Evolutionary conservation across 2,329 filamentous ascomycete species (phyloP).

Genomic region (Blastomyces emzantsi): DNA sequence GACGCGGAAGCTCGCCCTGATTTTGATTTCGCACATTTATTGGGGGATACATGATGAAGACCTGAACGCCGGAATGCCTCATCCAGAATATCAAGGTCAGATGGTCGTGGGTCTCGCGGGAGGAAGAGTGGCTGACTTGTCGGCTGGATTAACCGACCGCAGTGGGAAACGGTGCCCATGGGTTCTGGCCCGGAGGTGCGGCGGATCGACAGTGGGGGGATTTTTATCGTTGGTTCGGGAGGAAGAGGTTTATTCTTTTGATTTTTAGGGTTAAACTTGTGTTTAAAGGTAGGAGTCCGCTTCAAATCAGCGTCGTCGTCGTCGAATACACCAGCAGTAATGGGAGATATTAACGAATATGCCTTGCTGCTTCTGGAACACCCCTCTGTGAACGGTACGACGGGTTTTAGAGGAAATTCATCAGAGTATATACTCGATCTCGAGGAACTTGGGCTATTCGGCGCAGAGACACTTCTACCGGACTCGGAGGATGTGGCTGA

Average conservation of each 20-base stretch:
- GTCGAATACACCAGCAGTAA: slow-evolving; percentile 27
- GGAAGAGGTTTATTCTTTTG: slow-evolving; percentile 36
- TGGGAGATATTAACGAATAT: slow-evolving; percentile 21
- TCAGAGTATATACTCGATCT: slow-evolving; percentile 9
- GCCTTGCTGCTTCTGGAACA: slow-evolving; percentile 7
- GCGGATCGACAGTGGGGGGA: slow-evolving; percentile 24
- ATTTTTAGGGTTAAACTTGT: slow-evolving; percentile 22
- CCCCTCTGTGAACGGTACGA: neutral
- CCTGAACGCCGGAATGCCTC: slow-evolving; percentile 21
- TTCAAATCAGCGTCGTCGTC: slow-evolving; percentile 17
- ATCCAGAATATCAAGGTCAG: slow-evolving; percentile 21
- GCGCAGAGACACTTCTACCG: neutral
- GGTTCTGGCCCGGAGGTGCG: slow-evolving; percentile 15
- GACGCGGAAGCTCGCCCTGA: neutral
- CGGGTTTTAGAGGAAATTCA: neutral
- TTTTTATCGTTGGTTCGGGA: slow-evolving; percentile 26
- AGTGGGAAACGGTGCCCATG: neutral
- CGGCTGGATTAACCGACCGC: slow-evolving; percentile 7
- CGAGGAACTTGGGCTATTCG: slow-evolving; percentile 5
- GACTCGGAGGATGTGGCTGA: slow-evolving; percentile 6
- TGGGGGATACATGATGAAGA: neutral
- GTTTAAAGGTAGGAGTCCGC: slow-evolving; percentile 16
- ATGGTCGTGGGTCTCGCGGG: slow-evolving; percentile 18
- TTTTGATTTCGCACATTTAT: neutral
- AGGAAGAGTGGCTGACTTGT: slow-evolving; percentile 8